Conservation (phyloP, 1,139 yeast species). For the Yamadazyma spencermartinsiae region DNA sequence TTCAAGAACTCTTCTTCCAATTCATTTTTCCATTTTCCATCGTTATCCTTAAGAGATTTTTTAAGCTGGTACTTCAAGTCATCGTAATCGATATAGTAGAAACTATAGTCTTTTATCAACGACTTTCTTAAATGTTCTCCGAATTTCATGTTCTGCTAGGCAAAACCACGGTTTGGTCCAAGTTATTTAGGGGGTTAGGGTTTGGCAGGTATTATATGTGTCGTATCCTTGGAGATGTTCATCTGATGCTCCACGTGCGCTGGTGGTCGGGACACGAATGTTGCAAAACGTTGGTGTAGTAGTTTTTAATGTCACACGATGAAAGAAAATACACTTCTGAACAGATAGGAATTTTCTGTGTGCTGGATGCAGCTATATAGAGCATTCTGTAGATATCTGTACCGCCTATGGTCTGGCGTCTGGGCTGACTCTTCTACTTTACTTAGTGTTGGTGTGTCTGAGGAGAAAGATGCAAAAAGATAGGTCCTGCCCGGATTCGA, state of each 20-base stretch:
- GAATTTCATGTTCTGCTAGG: slow-evolving; percentile 57
- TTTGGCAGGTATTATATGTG: too few species aligned
- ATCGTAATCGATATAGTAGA: slow-evolving; percentile 87
- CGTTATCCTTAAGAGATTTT: slow-evolving; percentile 57
- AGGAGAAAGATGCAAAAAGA: background rate
- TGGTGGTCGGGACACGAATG: background rate
- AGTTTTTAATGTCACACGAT: background rate
- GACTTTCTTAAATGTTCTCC: slow-evolving; percentile 77
- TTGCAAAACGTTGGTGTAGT: background rate
- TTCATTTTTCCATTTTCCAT: slow-evolving; percentile 66
- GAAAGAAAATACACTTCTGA: background rate
- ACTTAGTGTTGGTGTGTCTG: background rate
- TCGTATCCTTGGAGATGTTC: too few species aligned
- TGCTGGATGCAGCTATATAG: too few species aligned
- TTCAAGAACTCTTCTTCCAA: slow-evolving; percentile 80
- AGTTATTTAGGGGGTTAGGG: background rate
- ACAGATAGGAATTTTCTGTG: too few species aligned
- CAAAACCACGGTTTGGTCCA: background rate
- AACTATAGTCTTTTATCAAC: slow-evolving; percentile 79
- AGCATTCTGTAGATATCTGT: too few species aligned
- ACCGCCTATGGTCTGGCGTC: too few species aligned
- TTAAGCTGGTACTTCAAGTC: slow-evolving; percentile 82
- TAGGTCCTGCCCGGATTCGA: slow-evolving; percentile 92
- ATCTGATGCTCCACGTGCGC: slow-evolving; percentile 1
- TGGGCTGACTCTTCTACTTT: background rate